Evolutionary conservation across 352 stramenopile species (phyloP), one percentile per base, ranked within the genome.

Genomic region (Pilasporangium apinafurcum): DNA sequence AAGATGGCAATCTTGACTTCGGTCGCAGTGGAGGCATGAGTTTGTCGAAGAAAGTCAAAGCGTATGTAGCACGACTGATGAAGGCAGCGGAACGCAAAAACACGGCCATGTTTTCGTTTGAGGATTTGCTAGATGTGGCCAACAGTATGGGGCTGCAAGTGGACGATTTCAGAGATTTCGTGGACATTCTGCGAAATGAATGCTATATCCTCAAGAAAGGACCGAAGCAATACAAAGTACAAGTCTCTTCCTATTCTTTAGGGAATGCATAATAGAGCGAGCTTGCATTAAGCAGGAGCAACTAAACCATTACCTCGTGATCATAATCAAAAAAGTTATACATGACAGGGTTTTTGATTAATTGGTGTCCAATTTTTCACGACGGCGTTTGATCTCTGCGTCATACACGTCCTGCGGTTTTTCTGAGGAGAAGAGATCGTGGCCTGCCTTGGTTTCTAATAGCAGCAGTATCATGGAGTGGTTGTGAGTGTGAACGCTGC

Each of bases 1-100:
- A 96, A 38, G 73, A 75, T 39, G 90, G 89, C 2, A 72, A 72
- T 24, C 51, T 98, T 35, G 91, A 98, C 52, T 92, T 92, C 47
- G 66, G 75, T 14, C 66, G 79, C 16, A 87, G 58, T 21, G 71
- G 79, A 16, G 65, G 65, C 41, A 80, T 85, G 69, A 86, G 65
- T 57, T 46, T 83, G 31, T 39, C 68, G 6, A 83, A 83, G 56
- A 80, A 90, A 32, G 69, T 92, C 41, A 96, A 96, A 45, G 56
- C 61, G 40, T 89, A 94, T 44, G 77, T 92, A 8, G 70, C 73
- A 9, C 71, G 66, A n/a, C 62, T 95, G 10, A 85, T 81, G 54
- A 83, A 74, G 51, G 68, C 65, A 21, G 79, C 77, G 6, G 62
- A 74, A 25, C 50, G 64, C 50, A 60, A 65, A 37, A 82, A 84